Base-by-base conservation (phyloP, 2,329 filamentous ascomycete genomes). In the Pyricularia sp. region DNA sequence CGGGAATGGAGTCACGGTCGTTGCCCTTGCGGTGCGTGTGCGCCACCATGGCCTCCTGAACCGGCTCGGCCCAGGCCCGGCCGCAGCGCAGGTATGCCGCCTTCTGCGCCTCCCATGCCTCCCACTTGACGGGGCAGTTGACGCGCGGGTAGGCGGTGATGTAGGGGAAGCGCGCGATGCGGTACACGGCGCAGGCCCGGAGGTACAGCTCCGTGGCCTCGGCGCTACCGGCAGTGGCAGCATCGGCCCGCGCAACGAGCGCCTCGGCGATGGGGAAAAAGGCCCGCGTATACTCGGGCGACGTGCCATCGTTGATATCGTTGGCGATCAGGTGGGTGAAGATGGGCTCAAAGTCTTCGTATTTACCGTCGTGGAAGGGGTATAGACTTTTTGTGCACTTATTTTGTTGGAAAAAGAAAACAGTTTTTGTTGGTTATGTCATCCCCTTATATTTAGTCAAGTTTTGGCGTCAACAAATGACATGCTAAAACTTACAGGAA, bases 361-460 rank as follows among this genome's bases (percentile, higher is more conserved):
- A 84, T 4, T 83, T 80, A 66, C 88, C 87, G 77, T 93, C 91
- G 81, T 93, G 91, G 81, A 93, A 93, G 0, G 89, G 89, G 73
- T 92, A 91, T 10, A 92, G 82, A 69, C 87, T 84, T 78, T 88
- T 88, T 50, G 78, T 77, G 76, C 85, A 88, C 82, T 83, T 50
- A 5, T 23, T 30, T 64, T 63, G 42, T 58, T 28, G 23, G 14
- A 63, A 17, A 12, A 17, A 63, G 25, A 12, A 20, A 36, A 12
- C 33, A 36, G 11, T 6, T 63, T 2, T 63, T 28, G 59, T 63
- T 63, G 59, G 23, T 63, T 30, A 9, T 20, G 23, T 63, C 58
- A 61, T 55, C 42, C 42, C 36, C 20, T 55, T 55, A n/a, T 20
- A 55, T 55, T 55, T 55, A 25, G n/a, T 20, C 25, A 26, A 30